These are phyloP conservation scores for Eucalyptus microcorys DNA, from an alignment of 345 rosid species.

Conservation along the genomic window DNA sequence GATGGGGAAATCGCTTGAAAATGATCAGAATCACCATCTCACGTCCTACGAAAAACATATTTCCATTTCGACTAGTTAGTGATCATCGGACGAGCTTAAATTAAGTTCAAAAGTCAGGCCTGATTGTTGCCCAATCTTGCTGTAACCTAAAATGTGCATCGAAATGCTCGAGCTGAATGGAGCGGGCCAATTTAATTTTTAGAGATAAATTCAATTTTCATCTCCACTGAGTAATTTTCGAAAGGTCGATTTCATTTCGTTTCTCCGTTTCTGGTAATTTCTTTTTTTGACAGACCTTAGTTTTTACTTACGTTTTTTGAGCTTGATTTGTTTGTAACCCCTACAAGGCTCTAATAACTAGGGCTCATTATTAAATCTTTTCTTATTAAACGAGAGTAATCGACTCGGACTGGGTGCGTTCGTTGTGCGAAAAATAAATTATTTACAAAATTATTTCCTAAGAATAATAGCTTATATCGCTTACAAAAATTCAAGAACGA, in stretches of 20 bases:
- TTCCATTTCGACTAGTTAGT: neutral
- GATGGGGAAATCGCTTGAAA: neutral
- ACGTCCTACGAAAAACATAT: neutral
- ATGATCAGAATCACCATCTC: neutral
- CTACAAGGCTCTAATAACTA: neutral
- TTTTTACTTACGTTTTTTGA: neutral
- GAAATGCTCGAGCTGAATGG: neutral
- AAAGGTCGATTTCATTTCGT: neutral
- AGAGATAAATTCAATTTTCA: neutral
- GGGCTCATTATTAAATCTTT: neutral
- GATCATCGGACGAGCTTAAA: neutral
- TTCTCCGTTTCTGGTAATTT: neutral
- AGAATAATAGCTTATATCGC: fast-evolving
- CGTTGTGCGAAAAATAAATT: neutral
- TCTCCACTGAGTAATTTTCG: neutral
- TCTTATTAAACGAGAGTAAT: neutral
- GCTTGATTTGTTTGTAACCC: neutral
- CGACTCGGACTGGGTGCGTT: fast-evolving
- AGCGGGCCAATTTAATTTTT: neutral
- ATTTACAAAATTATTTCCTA: neutral
- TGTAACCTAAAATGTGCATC: neutral
- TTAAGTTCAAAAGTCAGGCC: neutral
- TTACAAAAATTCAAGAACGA: neutral
- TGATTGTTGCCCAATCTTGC: neutral
- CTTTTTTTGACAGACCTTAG: neutral